A percentile compares a stretch with the other conserved stretches of the same genome.
Evolutionary conservation across 805 yeast species (phyloP).

Genomic region (Saccharomyces kudriavzevii): DNA sequence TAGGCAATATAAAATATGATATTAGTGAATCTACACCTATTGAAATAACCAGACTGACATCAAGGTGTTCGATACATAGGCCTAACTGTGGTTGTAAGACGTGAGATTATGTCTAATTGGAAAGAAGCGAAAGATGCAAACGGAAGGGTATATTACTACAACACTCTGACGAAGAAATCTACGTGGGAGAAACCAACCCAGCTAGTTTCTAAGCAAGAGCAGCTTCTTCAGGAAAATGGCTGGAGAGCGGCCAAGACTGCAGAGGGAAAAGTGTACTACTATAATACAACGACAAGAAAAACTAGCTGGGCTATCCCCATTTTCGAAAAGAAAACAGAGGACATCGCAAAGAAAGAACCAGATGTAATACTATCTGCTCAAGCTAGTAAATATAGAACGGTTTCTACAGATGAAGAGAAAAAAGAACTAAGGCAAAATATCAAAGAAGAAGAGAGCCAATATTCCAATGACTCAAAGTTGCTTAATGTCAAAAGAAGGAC

Average conservation of each 20-base stretch:
- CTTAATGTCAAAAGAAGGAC: constrained; percentile 21
- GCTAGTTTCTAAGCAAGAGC: constrained; percentile 32
- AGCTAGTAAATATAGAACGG: constrained; percentile 1
- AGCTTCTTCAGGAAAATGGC: constrained; percentile 43
- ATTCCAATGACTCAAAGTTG: constrained; percentile 23
- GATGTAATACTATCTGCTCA: constrained; percentile 1
- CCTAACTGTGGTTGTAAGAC: neutral
- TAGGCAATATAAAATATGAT: neutral
- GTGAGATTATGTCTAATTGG: constrained; percentile 39
- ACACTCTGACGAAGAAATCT: constrained; percentile 55
- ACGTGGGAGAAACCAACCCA: constrained; percentile 77
- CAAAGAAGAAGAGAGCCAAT: constrained; percentile 11
- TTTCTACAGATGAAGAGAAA: neutral
- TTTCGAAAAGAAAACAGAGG: constrained; percentile 1
- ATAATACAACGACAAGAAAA: constrained; percentile 52
- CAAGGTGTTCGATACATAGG: neutral
- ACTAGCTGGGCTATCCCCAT: constrained; percentile 79
- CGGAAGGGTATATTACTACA: constrained; percentile 67
- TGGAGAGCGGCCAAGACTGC: constrained; percentile 47
- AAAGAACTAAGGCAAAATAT: neutral
- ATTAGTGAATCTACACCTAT: neutral
- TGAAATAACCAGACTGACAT: neutral
- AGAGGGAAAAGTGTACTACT: constrained; percentile 61
- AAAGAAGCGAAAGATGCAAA: constrained; percentile 52
- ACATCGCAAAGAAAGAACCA: neutral